phyloP scores from a whole-genome alignment of 1,284 basidiomycete species.

The Amylostereum areolatum region DNA sequence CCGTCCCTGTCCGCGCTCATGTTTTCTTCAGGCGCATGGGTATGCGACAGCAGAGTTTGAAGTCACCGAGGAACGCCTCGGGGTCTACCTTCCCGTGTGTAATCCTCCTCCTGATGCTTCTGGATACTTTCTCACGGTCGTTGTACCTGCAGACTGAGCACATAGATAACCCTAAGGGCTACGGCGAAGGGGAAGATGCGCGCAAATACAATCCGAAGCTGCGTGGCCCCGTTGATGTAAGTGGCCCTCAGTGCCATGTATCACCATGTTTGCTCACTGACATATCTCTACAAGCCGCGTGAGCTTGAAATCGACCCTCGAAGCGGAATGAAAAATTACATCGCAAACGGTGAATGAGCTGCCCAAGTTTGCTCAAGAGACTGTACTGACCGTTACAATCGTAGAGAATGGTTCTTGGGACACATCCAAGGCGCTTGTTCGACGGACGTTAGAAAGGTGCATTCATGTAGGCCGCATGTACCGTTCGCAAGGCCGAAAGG shows the following conservation, averaged over 20 bases:
- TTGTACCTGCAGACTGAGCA: conserved; percentile 62
- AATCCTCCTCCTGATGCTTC: neutral
- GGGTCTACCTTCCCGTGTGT: conserved; percentile 76
- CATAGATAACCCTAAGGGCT: conserved; percentile 85
- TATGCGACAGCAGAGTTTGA: conserved; percentile 87
- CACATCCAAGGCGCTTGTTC: conserved; percentile 80
- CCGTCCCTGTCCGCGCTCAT: neutral
- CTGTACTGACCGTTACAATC: neutral
- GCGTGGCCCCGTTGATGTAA: conserved; percentile 38
- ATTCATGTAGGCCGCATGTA: conserved; percentile 61
- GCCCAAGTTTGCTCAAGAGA: no score
- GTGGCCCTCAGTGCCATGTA: neutral
- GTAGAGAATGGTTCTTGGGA: conserved; percentile 77
- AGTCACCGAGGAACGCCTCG: conserved; percentile 83
- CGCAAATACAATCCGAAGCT: conserved; percentile 69
- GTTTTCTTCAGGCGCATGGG: conserved; percentile 60
- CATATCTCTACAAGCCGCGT: conserved; percentile 42
- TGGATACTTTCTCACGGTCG: conserved; percentile 3
- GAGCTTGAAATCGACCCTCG: conserved; percentile 85
- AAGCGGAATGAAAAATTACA: conserved; percentile 96
- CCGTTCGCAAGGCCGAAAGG: conserved; percentile 50
- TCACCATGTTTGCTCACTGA: neutral
- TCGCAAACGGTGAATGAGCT: conserved; percentile 64
- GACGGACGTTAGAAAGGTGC: conserved; percentile 71
- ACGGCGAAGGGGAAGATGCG: conserved; percentile 83